These are phyloP conservation scores for Saccharum hybrid DNA, from an alignment of 202 grass and related monocot species.

Conservation along the genomic window DNA sequence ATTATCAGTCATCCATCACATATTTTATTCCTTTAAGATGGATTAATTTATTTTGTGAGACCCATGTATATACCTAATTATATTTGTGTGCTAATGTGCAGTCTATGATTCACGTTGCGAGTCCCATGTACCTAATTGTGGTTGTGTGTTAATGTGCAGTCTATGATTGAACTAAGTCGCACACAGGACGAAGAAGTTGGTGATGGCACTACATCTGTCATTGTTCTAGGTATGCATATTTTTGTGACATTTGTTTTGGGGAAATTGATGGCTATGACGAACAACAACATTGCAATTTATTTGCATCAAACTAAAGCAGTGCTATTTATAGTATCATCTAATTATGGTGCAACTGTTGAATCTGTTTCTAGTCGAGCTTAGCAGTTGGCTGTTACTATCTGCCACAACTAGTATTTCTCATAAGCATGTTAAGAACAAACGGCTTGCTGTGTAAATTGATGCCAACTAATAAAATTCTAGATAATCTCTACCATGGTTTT, in stretches of 20 bases:
- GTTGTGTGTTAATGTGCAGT: constrained; percentile 45
- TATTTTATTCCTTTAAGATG: not conserved
- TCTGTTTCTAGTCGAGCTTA: constrained; percentile 12
- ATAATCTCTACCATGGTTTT: not conserved
- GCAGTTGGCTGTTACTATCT: constrained; percentile 1
- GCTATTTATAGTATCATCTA: not conserved
- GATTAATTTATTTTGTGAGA: not conserved
- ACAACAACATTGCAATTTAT: not conserved
- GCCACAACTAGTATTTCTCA: not conserved
- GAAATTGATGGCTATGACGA: not conserved
- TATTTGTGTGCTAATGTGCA: constrained; percentile 1
- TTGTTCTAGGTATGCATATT: constrained; percentile 79
- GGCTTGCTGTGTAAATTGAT: not conserved
- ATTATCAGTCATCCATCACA: not conserved
- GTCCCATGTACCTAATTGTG: not conserved
- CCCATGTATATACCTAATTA: not conserved
- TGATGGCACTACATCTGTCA: constrained; percentile 99
- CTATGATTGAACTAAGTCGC: constrained; percentile 99
- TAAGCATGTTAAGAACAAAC: not conserved
- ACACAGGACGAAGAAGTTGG: constrained; percentile 99
- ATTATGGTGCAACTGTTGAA: not conserved
- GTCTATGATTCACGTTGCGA: not conserved
- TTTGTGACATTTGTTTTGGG: constrained; percentile 14
- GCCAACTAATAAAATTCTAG: not conserved
- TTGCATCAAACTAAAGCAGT: not conserved